Percentiles rank a stretch among this genome's conserved stretches.
Conservation (phyloP, 2,329 filamentous ascomycete genomes). For the Pseudocercospora pini-densiflorae region DNA sequence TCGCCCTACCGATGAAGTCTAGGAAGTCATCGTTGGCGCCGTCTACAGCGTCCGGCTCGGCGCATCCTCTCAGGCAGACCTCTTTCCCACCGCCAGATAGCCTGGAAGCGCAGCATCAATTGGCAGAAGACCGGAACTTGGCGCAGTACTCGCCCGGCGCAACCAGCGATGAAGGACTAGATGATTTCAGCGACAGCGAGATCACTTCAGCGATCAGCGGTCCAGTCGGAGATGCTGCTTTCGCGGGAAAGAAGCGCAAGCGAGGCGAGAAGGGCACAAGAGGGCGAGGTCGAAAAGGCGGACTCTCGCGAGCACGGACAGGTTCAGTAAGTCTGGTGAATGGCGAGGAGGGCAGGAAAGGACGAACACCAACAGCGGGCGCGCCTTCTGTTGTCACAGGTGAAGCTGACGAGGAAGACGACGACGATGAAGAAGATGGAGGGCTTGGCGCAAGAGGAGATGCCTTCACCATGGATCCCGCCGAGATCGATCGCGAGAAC, state of each 20-base stretch:
- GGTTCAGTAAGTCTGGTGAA: constrained; percentile 33
- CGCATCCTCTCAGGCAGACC: constrained; percentile 77
- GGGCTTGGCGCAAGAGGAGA: constrained; percentile 58
- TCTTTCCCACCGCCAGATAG: constrained; percentile 69
- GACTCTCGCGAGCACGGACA: constrained; percentile 7
- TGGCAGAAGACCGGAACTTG: constrained; percentile 24
- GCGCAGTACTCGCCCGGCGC: constrained; percentile 33
- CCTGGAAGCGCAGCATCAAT: constrained; percentile 56
- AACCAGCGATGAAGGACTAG: constrained; percentile 32
- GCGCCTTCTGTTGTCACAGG: constrained; percentile 37
- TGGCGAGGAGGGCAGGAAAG: constrained; percentile 40
- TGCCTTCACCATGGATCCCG: constrained; percentile 42
- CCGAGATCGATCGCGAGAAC: constrained; percentile 32
- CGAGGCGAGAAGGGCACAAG: constrained; percentile 32
- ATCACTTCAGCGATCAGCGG: constrained; percentile 39
- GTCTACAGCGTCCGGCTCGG: constrained; percentile 53
- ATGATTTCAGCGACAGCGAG: constrained; percentile 42
- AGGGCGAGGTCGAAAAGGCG: constrained; percentile 32
- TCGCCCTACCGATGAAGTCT: constrained; percentile 60
- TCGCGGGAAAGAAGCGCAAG: constrained; percentile 33
- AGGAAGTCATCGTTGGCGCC: constrained; percentile 71
- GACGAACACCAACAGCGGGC: constrained; percentile 34
- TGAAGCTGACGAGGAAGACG: constrained; percentile 50
- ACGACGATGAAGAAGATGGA: constrained; percentile 60
- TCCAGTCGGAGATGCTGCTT: constrained; percentile 47